Evolutionary conservation across 257 asterid species (phyloP), one percentile per base, ranked within the genome.

Genomic region (Lavandula angustifolia): DNA sequence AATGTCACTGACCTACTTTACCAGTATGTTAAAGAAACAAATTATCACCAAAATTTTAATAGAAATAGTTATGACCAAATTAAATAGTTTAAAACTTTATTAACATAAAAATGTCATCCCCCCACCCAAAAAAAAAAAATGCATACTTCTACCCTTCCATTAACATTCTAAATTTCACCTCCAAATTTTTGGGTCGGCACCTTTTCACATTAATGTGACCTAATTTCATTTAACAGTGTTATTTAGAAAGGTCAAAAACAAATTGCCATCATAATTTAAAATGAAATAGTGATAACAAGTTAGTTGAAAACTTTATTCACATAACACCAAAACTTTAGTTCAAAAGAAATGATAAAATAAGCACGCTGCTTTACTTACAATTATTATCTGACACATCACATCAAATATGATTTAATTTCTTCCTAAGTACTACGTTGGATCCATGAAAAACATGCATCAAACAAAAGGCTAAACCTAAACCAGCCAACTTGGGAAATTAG

Each of bases 321-420:
- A 13, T 49, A 64, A 17, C 11, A 32, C 56, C 60, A 32, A 50
- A 32, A 4, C 5, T 7, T 37, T 55, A 4, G 58, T 27, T 10
- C 44, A 43, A 32, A 50, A 16, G 50, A 11, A 27, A 48, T 48
- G 46, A 66, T 57, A 58, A 57, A 46, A 40, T 67, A 63, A 75
- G 66, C 68, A 79, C 61, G 74, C 71, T 47, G 66, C 74, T 60
- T 65, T 71, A 72, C 55, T 75, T 70, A n/a, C 67, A 57, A 54
- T 64, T 18, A 70, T 76, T 67, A 55, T 43, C 69, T 50, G 60
- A 77, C 85, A 71, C 2, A 66, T 80, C 82, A 76, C 79, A 76
- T 73, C 78, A 67, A 72, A 51, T 0, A 34, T 48, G 50, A 51
- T 14, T 47, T 44, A 16, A 29, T 31, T 72, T 62, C 54, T 22